Evolutionary conservation across 305 asterid species (phyloP), one percentile per base, ranked within the genome.

Genomic region (Fraxinus dipetala): DNA sequence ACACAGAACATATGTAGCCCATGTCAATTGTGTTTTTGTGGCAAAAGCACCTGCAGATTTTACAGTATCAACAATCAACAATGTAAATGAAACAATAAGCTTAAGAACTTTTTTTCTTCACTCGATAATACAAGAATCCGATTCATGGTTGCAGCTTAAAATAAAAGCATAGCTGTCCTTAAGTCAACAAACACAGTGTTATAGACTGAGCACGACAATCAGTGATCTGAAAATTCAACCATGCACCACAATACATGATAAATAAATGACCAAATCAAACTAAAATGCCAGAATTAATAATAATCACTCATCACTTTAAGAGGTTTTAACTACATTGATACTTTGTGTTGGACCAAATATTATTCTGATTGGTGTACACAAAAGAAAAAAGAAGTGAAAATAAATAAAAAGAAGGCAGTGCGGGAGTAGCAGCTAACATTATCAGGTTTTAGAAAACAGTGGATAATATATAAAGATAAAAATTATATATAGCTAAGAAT

Each of bases 1-100:
- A 93, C 86, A 95, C 99, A 2, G 97, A 95, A 86, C 98, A 95
- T 83, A 95, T 95, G 87, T 83, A 94, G 85, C 97, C 98, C 97
- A 91, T 91, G 83, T 93, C 98, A 13, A 92, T 94, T 54, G 97
- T 94, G 81, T 84, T 91, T 81, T 95, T 92, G 94, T 94, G 99
- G 94, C 97, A 95, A 87, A 95, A 95, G 83, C 99, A 95, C 90
- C 98, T 95, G 91, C 84, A 87, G 35, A 79, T 82, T 83, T 28
- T 67, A 28, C 38, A 30, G 22, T 11, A 65, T 28, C 31, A 65
- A 65, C 32, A 18, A 63, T 63, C 32, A 24, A 63, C 34, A 65
- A 65, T 65, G 30, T 65, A 10, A 65, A 65, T 51, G 8, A 16
- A 51, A 51, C 61, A 56, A 56, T 56, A 56, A 65, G 8, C 14